Evolutionary conservation across 345 rosid species (phyloP), one percentile per base, ranked within the genome.

Genomic region (Reutealis trisperma): DNA sequence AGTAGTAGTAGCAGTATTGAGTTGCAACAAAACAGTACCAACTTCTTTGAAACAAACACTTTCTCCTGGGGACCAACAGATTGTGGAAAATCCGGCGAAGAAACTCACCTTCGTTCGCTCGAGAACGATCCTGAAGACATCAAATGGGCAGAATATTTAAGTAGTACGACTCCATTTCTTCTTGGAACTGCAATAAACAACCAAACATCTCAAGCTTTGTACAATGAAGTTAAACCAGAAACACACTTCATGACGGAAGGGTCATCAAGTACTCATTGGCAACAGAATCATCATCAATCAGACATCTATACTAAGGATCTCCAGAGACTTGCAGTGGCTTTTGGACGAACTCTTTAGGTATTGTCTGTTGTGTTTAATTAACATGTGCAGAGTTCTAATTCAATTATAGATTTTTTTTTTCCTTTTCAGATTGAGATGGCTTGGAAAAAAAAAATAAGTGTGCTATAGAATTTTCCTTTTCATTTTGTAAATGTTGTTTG

Each of bases 91-190:
- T 60, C 84, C 24, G 69, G 42, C 45, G 80, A 47, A 42, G 82
- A 76, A 57, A 30, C 60, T 24, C 81, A 77, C 7, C 73, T 80
- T 47, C 82, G 62, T 37, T 69, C 69, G 8, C 70, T 79, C 11
- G 82, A 72, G 18, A 74, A 68, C 25, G 77, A 85, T 30, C 54
- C 76, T 12, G 85, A 82, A 63, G 90, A 85, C 6, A 82, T 85
- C 66, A 87, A 85, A 78, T 87, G 89, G 90, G 82, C 90, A 32
- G 93, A 87, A 58, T 86, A 84, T 78, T 81, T 87, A 74, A 82
- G 73, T 63, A 47, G 51, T 47, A 59, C 75, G 49, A 52, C 76
- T 21, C 88, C 90, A 58, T 82, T 82, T 72, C 37, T 84, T 65
- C 44, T 80, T 16, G 89, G 85, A 57, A 80, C 12, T 64, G 21